These are phyloP conservation scores for Parascedosporium putredinis DNA, from an alignment of 2,329 filamentous ascomycete species.

Conservation along the genomic window DNA sequence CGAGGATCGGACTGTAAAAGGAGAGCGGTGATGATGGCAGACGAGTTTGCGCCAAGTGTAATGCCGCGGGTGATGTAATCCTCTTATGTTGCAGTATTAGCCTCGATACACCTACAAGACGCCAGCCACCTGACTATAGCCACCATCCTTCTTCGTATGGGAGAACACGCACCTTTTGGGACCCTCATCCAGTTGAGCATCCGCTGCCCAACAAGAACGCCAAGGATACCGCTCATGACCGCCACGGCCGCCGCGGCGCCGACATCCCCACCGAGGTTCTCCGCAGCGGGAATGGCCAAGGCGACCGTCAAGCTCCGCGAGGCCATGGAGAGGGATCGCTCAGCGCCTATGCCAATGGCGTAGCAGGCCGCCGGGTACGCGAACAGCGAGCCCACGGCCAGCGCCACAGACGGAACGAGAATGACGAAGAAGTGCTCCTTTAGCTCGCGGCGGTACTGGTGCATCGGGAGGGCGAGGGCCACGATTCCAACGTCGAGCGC, in stretches of 20 bases:
- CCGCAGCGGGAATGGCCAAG: slow-evolving; percentile 45
- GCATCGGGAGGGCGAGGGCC: slow-evolving; percentile 50
- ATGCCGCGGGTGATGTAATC: slow-evolving; percentile 55
- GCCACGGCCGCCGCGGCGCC: slow-evolving; percentile 46
- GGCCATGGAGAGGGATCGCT: slow-evolving; percentile 43
- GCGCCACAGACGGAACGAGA: slow-evolving; percentile 37
- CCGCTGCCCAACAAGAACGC: slow-evolving; percentile 41
- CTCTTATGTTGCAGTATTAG: slow-evolving; percentile 26
- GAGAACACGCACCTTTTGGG: slow-evolving; percentile 35
- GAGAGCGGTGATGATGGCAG: slow-evolving; percentile 48
- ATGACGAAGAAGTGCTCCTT: slow-evolving; percentile 42
- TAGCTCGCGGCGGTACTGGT: slow-evolving; percentile 47
- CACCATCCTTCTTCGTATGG: neutral
- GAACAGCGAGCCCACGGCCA: slow-evolving; percentile 44
- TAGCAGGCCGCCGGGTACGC: slow-evolving; percentile 45
- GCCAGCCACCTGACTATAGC: too few relatives aligned
- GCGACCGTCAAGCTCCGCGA: slow-evolving; percentile 48
- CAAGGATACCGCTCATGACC: slow-evolving; percentile 49
- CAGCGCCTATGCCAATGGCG: slow-evolving; percentile 41
- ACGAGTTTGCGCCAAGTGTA: slow-evolving; percentile 49
- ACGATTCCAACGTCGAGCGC: slow-evolving; percentile 49
- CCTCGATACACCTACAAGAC: neutral
- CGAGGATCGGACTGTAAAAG: slow-evolving; percentile 45
- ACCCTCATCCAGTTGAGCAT: slow-evolving; percentile 39
- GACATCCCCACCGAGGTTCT: slow-evolving; percentile 45